phyloP scores from a whole-genome alignment of 2,329 filamentous ascomycete species.

The Aspergillus sp. region DNA sequence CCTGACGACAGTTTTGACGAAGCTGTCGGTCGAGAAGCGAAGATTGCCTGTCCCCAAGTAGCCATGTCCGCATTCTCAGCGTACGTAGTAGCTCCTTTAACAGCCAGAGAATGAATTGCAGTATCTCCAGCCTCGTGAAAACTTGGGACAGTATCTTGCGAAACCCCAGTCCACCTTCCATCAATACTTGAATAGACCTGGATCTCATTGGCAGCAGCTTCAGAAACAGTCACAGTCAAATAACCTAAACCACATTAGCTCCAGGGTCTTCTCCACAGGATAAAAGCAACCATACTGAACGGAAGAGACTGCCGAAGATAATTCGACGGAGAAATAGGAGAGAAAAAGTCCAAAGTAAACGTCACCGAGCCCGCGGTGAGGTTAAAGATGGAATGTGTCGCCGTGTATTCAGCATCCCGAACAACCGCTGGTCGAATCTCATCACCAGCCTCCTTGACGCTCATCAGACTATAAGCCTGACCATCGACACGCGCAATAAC shows the following conservation, averaged over 20 bases:
- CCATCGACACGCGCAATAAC: conserved; percentile 39
- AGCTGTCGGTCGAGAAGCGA: conserved; percentile 29
- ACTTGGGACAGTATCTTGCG: conserved; percentile 15
- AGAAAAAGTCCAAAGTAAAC: conserved; percentile 41
- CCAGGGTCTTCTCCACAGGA: too few species aligned
- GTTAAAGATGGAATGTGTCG: conserved; percentile 39
- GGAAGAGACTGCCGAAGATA: conserved; percentile 41
- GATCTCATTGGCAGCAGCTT: conserved; percentile 20
- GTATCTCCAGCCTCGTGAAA: conserved; percentile 20
- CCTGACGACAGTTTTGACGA: conserved; percentile 23
- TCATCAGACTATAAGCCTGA: conserved; percentile 39
- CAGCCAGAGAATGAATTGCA: conserved; percentile 28
- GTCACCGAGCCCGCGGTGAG: conserved; percentile 31
- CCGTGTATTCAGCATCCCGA: conserved; percentile 33
- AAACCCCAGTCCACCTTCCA: conserved; percentile 38
- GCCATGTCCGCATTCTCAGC: conserved; percentile 37
- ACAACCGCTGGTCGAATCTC: conserved; percentile 29
- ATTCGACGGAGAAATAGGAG: conserved; percentile 39
- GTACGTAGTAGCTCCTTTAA: conserved; percentile 27
- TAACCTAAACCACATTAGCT: conserved; percentile 26
- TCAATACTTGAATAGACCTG: conserved; percentile 43
- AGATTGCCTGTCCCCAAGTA: conserved; percentile 37
- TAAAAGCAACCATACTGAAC: conserved; percentile 25
- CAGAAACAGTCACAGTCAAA: conserved; percentile 33
- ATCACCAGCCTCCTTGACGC: conserved; percentile 23